Percentiles rank a stretch among this genome's conserved stretches.
Evolutionary conservation across 2,329 filamentous ascomycete genomes (phyloP).

Genomic region (Ilyonectria robusta): DNA sequence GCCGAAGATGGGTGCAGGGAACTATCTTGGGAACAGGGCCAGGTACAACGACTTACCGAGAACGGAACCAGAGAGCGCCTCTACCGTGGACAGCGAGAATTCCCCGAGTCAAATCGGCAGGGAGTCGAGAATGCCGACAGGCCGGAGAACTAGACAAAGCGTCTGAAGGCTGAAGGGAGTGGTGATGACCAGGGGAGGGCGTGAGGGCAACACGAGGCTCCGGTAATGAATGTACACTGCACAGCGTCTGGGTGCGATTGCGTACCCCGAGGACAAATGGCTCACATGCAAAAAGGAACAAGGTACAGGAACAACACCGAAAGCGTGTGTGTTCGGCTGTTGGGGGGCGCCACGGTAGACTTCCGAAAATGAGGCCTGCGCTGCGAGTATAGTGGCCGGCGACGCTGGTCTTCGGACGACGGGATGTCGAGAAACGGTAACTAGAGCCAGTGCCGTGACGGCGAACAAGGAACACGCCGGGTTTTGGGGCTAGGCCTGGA

Average conservation of each 20-base stretch:
- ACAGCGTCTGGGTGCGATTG: conserved; percentile 3
- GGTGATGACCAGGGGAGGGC: conserved; percentile 27
- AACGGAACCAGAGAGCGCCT: conserved; percentile 29
- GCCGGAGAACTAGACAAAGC: conserved; percentile 25
- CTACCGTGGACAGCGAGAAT: conserved; percentile 42
- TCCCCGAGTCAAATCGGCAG: conserved; percentile 37
- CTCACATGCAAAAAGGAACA: conserved; percentile 33
- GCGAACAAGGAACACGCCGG: conserved; percentile 28
- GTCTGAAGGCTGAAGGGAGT: conserved; percentile 10
- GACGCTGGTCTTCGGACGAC: conserved; percentile 45
- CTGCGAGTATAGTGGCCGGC: conserved; percentile 25
- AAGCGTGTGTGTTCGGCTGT: conserved; percentile 32
- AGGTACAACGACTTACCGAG: conserved; percentile 45
- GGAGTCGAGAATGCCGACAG: conserved; percentile 31
- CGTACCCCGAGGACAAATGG: conserved; percentile 30
- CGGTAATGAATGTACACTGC: conserved; percentile 27
- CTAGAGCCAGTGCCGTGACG: conserved; percentile 38
- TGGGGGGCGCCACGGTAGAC: conserved; percentile 40
- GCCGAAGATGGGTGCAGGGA: conserved; percentile 43
- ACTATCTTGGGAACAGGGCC: conserved; percentile 28
- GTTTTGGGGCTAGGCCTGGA: conserved; percentile 37
- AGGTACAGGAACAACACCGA: conserved; percentile 28
- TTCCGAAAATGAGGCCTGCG: conserved; percentile 37
- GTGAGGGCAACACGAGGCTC: conserved; percentile 33
- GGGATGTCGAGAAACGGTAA: conserved; percentile 44